Evolutionary conservation across 2,329 filamentous ascomycete species (phyloP), one percentile per base, ranked within the genome.

Genomic region (Coniochaeta ligniaria): DNA sequence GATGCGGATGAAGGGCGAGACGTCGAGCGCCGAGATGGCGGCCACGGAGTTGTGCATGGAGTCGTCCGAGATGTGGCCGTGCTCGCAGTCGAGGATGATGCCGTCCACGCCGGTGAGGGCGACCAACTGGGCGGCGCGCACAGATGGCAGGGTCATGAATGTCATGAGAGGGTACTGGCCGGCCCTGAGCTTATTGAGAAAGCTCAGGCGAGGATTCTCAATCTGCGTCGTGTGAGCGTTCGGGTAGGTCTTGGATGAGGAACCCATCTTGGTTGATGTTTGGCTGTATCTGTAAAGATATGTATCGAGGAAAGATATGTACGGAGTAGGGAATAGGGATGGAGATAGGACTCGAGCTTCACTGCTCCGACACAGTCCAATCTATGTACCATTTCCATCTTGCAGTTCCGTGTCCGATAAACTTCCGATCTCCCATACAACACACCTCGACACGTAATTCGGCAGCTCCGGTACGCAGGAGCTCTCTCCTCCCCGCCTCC

Each of bases 101-200:
- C 76, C 78, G 60, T 81, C 79, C 11, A 82, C 67, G 8, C 78
- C 79, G 1, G 79, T 80, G 52, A 76, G 67, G 9, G 79, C 74
- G 11, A 82, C 75, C 16, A 82, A 76, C 61, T 82, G 80, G 36
- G 80, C 79, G 61, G 72, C 69, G 45, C 80, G 75, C 0, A 80
- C 70, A 0, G 77, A 79, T 2, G 77, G 76, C 11, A 82, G 70
- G 31, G 74, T 78, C 67, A 81, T 70, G 65, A 82, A 82, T 4
- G 79, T 81, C 76, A 80, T 75, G 3, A 80, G 60, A 0, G 78
- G 78, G 60, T 70, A 76, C 24, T 73, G 70, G 26, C 71, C 71
- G 16, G 70, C 64, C 60, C 68, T 72, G 63, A 80, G 66, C 41
- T 74, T 75, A 61, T 80, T 80, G 61, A 80, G 73, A 3, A 80